Conservation (phyloP, 495 filamentous ascomycete species). For the Tuber borchii region DNA sequence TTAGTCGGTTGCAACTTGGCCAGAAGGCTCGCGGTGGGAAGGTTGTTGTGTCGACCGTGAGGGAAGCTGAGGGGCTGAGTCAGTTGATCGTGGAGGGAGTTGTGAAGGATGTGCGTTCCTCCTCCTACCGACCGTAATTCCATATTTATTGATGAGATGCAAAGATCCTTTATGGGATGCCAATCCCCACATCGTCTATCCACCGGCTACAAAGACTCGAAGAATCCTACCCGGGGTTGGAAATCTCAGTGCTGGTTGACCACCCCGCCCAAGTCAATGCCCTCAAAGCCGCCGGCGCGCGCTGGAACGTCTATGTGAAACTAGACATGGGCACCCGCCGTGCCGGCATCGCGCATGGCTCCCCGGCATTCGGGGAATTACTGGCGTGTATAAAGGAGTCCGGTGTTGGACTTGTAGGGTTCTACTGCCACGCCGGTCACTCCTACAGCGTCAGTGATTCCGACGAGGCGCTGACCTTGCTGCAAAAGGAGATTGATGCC, state of each 20-base stretch:
- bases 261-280: constrained; percentile 56
- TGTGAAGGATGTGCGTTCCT: constrained; percentile 27
- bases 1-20: constrained; percentile 69
- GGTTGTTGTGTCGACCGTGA: constrained; percentile 69
- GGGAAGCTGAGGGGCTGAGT: constrained; percentile 64
- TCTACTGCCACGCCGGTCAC: constrained; percentile 76
- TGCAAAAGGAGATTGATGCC: constrained; percentile 57
- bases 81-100: constrained; percentile 46
- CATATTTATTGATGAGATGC: constrained; percentile 1
- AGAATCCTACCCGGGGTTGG: constrained; percentile 48
- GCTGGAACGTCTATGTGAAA: constrained; percentile 61
- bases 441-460: constrained; percentile 55
- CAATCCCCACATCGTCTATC: constrained; percentile 58
- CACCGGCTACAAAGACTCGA: constrained; percentile 53
- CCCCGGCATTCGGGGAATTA: constrained; percentile 49
- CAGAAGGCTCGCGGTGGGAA: constrained; percentile 46
- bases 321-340: constrained; percentile 73
- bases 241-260: constrained; percentile 66
- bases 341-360: constrained; percentile 58
- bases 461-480: constrained; percentile 52
- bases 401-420: constrained; percentile 52
- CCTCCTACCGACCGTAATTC: background rate
- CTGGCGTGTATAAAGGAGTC: constrained; percentile 49
- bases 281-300: constrained; percentile 44
- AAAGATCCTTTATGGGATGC: constrained; percentile 71